A percentile compares a stretch with the other conserved stretches of the same genome.
Conservation (phyloP, 768 basidiomycete species). For the Pleurotus pulmonarius region DNA sequence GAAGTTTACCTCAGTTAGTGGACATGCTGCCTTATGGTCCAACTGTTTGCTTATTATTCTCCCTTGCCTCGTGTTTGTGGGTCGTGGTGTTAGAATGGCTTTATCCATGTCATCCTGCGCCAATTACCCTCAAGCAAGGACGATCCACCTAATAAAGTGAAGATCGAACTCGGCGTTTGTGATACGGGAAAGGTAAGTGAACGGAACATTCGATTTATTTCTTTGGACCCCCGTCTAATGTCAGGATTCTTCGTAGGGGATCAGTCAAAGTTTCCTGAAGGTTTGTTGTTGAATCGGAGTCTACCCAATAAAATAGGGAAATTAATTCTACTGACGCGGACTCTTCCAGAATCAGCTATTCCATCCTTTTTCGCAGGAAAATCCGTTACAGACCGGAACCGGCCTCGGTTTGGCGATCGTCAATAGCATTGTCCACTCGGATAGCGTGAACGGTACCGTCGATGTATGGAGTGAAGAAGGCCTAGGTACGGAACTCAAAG, state of each 20-base stretch:
- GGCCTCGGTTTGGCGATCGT: slow-evolving; percentile 95
- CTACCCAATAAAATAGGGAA: background rate
- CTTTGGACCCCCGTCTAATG: no score
- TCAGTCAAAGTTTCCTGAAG: slow-evolving; percentile 90
- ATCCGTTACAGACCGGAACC: slow-evolving; percentile 88
- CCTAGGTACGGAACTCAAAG: slow-evolving; percentile 87
- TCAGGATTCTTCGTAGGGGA: slow-evolving; percentile 48
- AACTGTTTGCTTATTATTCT: slow-evolving; percentile 2
- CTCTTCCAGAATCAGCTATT: slow-evolving; percentile 81
- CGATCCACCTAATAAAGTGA: slow-evolving; percentile 56
- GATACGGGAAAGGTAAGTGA: slow-evolving; percentile 81
- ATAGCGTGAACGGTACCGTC: slow-evolving; percentile 84
- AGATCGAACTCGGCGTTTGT: slow-evolving; percentile 77
- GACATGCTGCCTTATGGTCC: background rate
- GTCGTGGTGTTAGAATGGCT: slow-evolving; percentile 60
- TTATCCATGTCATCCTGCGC: slow-evolving; percentile 79
- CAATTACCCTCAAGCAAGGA: slow-evolving; percentile 59
- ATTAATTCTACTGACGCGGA: background rate
- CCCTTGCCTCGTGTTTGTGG: background rate
- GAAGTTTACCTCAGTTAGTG: slow-evolving; percentile 80
- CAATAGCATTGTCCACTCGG: slow-evolving; percentile 84
- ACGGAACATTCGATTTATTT: background rate
- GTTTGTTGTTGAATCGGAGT: slow-evolving; percentile 28
- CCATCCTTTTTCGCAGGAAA: slow-evolving; percentile 97
- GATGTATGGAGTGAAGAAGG: slow-evolving; percentile 93